Evolutionary conservation across 2,329 filamentous ascomycete genomes (phyloP).

Genomic region (Rhinocladiella mackenziei): DNA sequence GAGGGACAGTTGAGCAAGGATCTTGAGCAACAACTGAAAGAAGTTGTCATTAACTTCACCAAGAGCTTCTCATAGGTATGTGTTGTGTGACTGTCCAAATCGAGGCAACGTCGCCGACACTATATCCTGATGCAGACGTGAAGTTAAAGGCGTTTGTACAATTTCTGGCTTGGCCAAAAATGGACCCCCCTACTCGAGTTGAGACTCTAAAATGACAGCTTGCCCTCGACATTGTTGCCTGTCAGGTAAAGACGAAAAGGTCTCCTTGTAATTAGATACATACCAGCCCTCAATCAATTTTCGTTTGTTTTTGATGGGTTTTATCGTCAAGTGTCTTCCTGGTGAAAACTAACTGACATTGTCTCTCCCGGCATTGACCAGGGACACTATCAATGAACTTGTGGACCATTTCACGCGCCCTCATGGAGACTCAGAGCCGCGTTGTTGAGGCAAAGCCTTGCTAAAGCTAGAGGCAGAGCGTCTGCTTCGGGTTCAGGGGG

Average conservation of each 20-base stretch:
- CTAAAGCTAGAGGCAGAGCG: too few species aligned
- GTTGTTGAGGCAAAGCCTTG: too few species aligned
- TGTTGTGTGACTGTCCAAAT: background rate
- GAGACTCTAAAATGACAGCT: constrained; percentile 13
- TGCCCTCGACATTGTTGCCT: constrained; percentile 9
- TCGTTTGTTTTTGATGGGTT: constrained; percentile 16
- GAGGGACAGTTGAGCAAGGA: constrained; percentile 97
- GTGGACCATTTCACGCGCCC: too few species aligned
- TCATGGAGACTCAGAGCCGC: too few species aligned
- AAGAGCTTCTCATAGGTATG: constrained; percentile 72
- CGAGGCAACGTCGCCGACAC: too few species aligned
- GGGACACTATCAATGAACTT: too few species aligned
- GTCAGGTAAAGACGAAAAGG: constrained; percentile 14
- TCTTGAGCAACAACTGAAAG: constrained; percentile 60
- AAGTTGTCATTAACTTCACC: constrained; percentile 75
- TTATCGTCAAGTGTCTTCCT: background rate
- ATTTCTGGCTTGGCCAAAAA: constrained; percentile 25
- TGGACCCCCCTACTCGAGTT: constrained; percentile 12
- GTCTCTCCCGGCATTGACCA: too few species aligned
- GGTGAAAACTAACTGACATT: too few species aligned
- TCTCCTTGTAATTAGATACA: constrained; percentile 29
- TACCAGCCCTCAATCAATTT: constrained; percentile 28
- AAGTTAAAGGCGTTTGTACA: constrained; percentile 23
- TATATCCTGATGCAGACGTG: constrained; percentile 9
- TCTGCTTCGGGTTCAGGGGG: too few species aligned